A percentile compares a stretch with the other conserved stretches of the same genome.
Conservation (phyloP, 2,329 filamentous ascomycete species). For the Fusarium cicatricum region DNA sequence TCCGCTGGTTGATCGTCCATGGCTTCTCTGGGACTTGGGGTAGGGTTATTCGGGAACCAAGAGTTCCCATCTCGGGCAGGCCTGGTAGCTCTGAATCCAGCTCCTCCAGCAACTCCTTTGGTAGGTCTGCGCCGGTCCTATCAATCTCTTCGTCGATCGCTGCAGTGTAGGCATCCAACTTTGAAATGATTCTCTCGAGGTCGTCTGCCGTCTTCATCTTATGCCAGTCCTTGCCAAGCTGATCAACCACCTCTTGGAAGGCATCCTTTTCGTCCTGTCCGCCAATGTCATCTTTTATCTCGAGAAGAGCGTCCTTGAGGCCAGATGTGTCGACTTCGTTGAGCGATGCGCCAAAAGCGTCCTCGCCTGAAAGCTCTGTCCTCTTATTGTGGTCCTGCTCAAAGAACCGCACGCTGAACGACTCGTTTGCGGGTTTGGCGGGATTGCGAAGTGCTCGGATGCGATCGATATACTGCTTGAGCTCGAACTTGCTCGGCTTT, state of each 20-base stretch:
- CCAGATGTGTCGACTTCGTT: slow-evolving; percentile 48
- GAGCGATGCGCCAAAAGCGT: slow-evolving; percentile 53
- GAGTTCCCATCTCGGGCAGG: slow-evolving; percentile 37
- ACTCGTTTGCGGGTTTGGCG: slow-evolving; percentile 19
- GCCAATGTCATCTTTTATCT: slow-evolving; percentile 50
- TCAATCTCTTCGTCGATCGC: slow-evolving; percentile 49
- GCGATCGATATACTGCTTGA: slow-evolving; percentile 42
- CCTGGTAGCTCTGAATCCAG: slow-evolving; percentile 43
- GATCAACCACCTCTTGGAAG: slow-evolving; percentile 48
- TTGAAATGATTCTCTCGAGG: slow-evolving; percentile 47
- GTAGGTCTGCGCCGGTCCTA: slow-evolving; percentile 43
- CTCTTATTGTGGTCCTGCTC: slow-evolving; percentile 54
- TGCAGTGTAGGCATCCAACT: slow-evolving; percentile 47
- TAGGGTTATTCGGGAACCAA: slow-evolving; percentile 34
- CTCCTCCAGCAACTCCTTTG: slow-evolving; percentile 46
- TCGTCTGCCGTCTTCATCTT: slow-evolving; percentile 46
- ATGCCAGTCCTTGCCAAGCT: slow-evolving; percentile 45
- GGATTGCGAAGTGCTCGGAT: slow-evolving; percentile 39
- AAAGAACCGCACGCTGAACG: slow-evolving; percentile 55
- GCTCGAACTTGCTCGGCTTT: slow-evolving; percentile 41
- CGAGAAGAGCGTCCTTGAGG: slow-evolving; percentile 48
- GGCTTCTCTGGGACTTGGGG: slow-evolving; percentile 49
- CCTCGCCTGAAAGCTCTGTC: slow-evolving; percentile 49
- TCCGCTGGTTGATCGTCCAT: slow-evolving; percentile 50
- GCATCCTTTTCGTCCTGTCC: slow-evolving; percentile 46